Evolutionary conservation across 345 rosid species (phyloP), one percentile per base, ranked within the genome.

Genomic region (Salix koriyanagi): DNA sequence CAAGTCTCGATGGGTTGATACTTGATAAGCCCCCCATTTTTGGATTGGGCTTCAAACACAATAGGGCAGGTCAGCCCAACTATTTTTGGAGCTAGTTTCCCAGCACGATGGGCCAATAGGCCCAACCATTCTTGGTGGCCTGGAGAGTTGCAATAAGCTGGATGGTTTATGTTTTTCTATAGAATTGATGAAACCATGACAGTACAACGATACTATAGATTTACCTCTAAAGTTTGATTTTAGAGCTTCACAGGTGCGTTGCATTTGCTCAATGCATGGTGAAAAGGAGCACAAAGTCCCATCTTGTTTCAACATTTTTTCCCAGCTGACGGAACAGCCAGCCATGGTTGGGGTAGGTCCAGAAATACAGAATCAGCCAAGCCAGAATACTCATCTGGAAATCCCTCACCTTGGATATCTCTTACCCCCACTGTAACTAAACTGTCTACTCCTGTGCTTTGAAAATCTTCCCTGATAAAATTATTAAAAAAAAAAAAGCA

Each of bases 231-330:
- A 93, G 69, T 89, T 81, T 76, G 86, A 83, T 76, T 76, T 82
- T 44, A 93, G 92, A 76, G 87, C 87, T 84, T 96, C 97, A 79
- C 94, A 96, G 30, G 95, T 82, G 61, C 90, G 93, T 69, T 96
- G 97, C 73, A 91, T 98, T 91, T 96, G 97, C 83, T 96, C 99
- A 64, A 93, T 92, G 84, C 99, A 96, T 15, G 98, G 99, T 28
- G 98, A 93, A 87, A 96, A 96, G 36, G 98, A 92, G 81, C 99
- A 96, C 52, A 93, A 56, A 60, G 87, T 75, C 65, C 92, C 96
- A 80, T 93, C 98, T 74, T 85, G 87, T 85, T 89, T 96, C 83
- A 96, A 83, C 97, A 91, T 93, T 82, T 90, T 91, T n/a, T n/a
- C 11, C 80, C 89, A 26, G 93, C 96, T 6, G 92, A 96, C 70